phyloP scores from a whole-genome alignment of 441 rosid species.

The Populus trichocarpa region DNA sequence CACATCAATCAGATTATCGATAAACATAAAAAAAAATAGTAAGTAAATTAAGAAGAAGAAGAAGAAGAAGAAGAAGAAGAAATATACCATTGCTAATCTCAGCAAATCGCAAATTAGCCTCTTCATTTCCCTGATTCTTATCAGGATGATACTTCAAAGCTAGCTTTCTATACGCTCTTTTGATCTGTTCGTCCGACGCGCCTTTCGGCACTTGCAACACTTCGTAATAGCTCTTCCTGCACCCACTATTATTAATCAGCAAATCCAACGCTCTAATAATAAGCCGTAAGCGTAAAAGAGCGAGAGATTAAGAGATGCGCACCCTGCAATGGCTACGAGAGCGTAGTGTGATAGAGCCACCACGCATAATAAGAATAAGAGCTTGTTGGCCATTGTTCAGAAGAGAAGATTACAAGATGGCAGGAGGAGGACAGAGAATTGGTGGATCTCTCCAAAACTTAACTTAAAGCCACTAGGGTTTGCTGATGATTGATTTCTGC shows the following conservation, averaged over 20 bases:
- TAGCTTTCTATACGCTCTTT: constrained; percentile 29
- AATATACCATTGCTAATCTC: no score
- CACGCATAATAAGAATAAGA: constrained; percentile 46
- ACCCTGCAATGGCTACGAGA: constrained; percentile 51
- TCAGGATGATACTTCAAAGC: no score
- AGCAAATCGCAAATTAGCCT: no score
- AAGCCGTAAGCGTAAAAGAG: neutral
- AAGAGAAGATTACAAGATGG: neutral
- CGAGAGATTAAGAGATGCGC: constrained; percentile 2
- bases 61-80: no score
- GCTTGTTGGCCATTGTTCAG: constrained; percentile 54
- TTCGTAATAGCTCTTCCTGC: constrained; percentile 89
- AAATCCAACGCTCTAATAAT: neutral
- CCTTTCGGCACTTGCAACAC: constrained; percentile 80
- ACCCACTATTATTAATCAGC: constrained; percentile 15
- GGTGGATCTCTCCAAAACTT: constrained; percentile 43
- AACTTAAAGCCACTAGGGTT: neutral
- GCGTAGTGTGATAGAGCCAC: constrained; percentile 40
- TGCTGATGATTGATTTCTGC: neutral
- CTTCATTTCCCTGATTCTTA: no score
- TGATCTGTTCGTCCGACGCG: constrained; percentile 95
- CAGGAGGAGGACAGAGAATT: neutral
- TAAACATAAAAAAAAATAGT: neutral
- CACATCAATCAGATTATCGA: neutral
- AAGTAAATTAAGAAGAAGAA: no score